phyloP scores from a whole-genome alignment of 345 rosid species.

The Rhodamnia rubescens region DNA sequence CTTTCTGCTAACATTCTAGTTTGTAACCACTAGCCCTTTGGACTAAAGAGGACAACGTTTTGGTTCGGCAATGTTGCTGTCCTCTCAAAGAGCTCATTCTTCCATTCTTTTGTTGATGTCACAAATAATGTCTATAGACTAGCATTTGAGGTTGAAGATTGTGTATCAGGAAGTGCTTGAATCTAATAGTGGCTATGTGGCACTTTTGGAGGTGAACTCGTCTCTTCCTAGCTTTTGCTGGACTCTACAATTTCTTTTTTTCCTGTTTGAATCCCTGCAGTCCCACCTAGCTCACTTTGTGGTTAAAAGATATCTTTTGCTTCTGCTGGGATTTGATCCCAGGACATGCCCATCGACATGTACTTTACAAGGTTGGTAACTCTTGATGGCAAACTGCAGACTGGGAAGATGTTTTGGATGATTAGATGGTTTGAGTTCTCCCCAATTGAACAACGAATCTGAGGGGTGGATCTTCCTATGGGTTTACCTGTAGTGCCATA shows the following conservation, averaged over 20 bases:
- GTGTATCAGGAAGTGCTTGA: neutral
- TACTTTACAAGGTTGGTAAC: neutral
- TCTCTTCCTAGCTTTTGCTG: neutral
- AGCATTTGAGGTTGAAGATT: neutral
- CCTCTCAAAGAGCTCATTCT: neutral
- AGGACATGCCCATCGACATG: neutral
- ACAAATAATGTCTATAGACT: neutral
- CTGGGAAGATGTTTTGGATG: neutral
- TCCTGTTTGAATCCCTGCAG: neutral
- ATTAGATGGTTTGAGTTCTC: neutral
- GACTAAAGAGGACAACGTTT: neutral
- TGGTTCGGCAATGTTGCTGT: neutral
- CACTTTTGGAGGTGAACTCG: neutral
- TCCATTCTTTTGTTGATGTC: neutral
- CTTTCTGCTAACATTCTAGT: neutral
- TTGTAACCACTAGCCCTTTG: neutral
- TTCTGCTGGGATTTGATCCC: neutral
- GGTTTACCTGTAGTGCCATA: neutral
- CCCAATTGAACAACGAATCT: neutral
- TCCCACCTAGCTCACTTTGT: neutral
- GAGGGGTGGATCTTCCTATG: neutral
- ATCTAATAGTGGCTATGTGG: neutral
- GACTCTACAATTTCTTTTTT: neutral
- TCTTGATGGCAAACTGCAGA: neutral
- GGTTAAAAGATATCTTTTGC: neutral